phyloP scores from a whole-genome alignment of 192 early-diverging fungal genomes.

The Cetraspora pellucida region DNA sequence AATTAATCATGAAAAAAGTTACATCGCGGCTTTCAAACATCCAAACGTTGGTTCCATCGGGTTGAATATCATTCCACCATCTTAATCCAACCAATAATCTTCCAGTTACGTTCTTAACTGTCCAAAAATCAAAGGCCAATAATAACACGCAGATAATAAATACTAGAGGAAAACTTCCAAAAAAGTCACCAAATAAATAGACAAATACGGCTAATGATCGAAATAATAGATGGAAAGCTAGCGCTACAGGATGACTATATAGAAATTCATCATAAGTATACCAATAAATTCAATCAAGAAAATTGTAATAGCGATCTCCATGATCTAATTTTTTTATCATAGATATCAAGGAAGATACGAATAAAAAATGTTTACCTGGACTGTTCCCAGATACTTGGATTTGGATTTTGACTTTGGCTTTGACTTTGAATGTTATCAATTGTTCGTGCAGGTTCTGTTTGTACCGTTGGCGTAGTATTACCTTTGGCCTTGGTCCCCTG shows the following conservation, averaged over 20 bases:
- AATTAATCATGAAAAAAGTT: constrained; percentile 31
- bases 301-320: neutral
- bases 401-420: neutral
- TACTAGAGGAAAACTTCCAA: constrained; percentile 81
- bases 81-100: constrained; percentile 93
- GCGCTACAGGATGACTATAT: constrained; percentile 83
- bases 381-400: constrained; percentile 30
- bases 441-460: neutral
- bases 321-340: neutral
- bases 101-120: constrained; percentile 97
- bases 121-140: constrained; percentile 98
- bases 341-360: no score
- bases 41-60: constrained; percentile 95
- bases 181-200: constrained; percentile 87
- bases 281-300: neutral
- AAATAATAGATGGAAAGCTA: constrained; percentile 91
- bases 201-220: constrained; percentile 77
- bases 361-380: constrained; percentile 20
- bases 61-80: constrained; percentile 99
- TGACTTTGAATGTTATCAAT: neutral
- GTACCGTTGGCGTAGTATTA: neutral
- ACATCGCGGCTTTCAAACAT: constrained; percentile 93
- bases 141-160: constrained; percentile 92
- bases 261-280: neutral
- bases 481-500: constrained; percentile 26